Conservation (phyloP, 805 yeast genomes). For the Cyberlindnera maritima region DNA sequence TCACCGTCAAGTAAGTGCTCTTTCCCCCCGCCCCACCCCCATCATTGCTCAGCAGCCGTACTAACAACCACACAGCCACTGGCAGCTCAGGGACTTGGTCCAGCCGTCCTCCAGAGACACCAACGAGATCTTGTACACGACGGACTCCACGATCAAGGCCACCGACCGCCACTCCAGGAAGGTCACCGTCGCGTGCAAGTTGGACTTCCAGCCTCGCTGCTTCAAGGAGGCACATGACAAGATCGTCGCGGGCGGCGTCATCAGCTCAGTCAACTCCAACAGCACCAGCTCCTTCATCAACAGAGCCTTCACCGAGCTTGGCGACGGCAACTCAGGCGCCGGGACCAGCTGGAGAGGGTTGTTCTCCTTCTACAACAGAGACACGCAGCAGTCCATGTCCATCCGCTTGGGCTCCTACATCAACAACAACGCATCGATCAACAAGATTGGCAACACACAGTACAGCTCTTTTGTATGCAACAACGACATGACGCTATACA, state of each 20-base stretch:
- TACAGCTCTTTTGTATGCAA: constrained; percentile 72
- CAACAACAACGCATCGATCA: constrained; percentile 71
- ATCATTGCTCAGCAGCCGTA: not conserved
- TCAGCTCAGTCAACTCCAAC: constrained; percentile 31
- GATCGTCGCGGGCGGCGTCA: constrained; percentile 51
- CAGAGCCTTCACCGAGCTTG: constrained; percentile 8
- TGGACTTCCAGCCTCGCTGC: constrained; percentile 71
- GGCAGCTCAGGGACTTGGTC: constrained; percentile 81
- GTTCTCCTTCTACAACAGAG: constrained; percentile 54
- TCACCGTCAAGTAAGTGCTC: constrained; percentile 35
- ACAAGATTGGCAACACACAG: constrained; percentile 40
- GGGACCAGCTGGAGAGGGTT: constrained; percentile 56
- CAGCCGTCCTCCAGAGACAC: constrained; percentile 43
- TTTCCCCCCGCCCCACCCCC: constrained; percentile 13
- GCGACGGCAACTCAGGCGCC: constrained; percentile 28
- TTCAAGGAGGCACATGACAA: constrained; percentile 55
- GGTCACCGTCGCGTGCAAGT: constrained; percentile 38
- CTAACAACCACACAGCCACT: constrained; percentile 39
- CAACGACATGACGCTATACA: constrained; percentile 73
- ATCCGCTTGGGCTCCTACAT: constrained; percentile 75
- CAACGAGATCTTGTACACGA: constrained; percentile 55
- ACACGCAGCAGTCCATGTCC: constrained; percentile 44
- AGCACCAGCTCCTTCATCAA: constrained; percentile 6
- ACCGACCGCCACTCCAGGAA: constrained; percentile 39
- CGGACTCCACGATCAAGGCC: constrained; percentile 48